A percentile compares a stretch with the other conserved stretches of the same genome.
These are phyloP conservation scores for Aspergillus persii DNA, from an alignment of 2,329 filamentous ascomycete species.

Conservation along the genomic window DNA sequence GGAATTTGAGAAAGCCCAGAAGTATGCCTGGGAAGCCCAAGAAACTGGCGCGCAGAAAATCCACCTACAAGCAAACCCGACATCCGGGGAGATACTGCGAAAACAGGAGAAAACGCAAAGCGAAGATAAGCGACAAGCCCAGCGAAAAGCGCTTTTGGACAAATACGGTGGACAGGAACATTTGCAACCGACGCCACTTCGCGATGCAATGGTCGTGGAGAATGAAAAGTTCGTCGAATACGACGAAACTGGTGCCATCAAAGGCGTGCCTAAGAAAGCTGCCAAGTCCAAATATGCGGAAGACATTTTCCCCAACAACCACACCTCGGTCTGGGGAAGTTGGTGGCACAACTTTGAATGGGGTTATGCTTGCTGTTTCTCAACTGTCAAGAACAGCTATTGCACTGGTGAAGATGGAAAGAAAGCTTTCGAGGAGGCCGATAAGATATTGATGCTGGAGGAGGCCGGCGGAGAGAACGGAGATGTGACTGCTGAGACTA, in stretches of 20 bases:
- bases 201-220: constrained; percentile 68
- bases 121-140: constrained; percentile 65
- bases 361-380: constrained; percentile 96
- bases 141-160: constrained; percentile 69
- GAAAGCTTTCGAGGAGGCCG: constrained; percentile 73
- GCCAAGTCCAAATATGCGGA: constrained; percentile 91
- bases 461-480: constrained; percentile 8
- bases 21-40: constrained; percentile 93
- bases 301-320: constrained; percentile 84
- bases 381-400: constrained; percentile 91
- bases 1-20: constrained; percentile 85
- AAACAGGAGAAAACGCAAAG: constrained; percentile 76
- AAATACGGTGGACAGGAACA: constrained; percentile 76
- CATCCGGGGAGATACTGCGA: constrained; percentile 79
- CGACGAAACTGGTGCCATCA: constrained; percentile 83
- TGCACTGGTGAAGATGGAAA: constrained; percentile 92
- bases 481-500: not conserved
- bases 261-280: constrained; percentile 73
- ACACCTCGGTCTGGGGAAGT: constrained; percentile 89
- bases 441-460: constrained; percentile 56
- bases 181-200: constrained; percentile 60
- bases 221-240: constrained; percentile 92
- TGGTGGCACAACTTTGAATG: constrained; percentile 97
- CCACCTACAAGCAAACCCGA: constrained; percentile 95
- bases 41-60: constrained; percentile 76